Conservation (phyloP, 2,329 filamentous ascomycete genomes). For the Alternaria atra region DNA sequence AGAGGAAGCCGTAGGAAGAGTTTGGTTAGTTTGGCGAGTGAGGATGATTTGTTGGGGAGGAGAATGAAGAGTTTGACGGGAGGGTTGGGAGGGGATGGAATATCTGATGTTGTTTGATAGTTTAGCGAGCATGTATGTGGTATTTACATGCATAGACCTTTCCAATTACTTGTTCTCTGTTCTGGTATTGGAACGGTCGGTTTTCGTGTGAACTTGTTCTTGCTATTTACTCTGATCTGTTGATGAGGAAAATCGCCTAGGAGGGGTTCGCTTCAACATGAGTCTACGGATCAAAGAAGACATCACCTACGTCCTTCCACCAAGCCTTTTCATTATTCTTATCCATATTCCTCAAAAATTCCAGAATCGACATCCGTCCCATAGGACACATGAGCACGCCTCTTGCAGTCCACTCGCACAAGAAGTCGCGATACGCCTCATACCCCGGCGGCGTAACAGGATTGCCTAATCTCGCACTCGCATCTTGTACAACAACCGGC, state of each 20-base stretch:
- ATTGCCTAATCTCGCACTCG: slow-evolving; percentile 15
- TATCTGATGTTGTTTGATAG: slow-evolving; percentile 6
- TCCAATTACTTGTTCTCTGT: too few species aligned
- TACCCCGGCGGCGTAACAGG: slow-evolving; percentile 21
- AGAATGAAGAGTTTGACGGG: slow-evolving; percentile 60
- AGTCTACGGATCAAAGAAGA: background rate
- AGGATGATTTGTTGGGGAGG: slow-evolving; percentile 58
- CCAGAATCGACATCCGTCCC: slow-evolving; percentile 4
- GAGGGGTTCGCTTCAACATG: too few species aligned
- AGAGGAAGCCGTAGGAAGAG: slow-evolving; percentile 49
- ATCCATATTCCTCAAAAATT: slow-evolving; percentile 17
- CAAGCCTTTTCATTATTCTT: slow-evolving; percentile 10
- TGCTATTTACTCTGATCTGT: too few species aligned
- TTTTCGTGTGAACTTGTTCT: too few species aligned
- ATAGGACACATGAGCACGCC: slow-evolving; percentile 15
- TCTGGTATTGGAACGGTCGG: too few species aligned
- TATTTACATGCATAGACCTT: background rate
- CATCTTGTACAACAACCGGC: slow-evolving; percentile 4
- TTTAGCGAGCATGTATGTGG: background rate
- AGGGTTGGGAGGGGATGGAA: slow-evolving; percentile 46
- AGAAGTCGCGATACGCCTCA: slow-evolving; percentile 17
- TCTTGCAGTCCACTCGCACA: slow-evolving; percentile 24
- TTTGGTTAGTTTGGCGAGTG: slow-evolving; percentile 57
- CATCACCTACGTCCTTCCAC: slow-evolving; percentile 17
- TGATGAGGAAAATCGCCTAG: too few species aligned